phyloP scores from a whole-genome alignment of 768 basidiomycete species.

The Boletus coccyginus region DNA sequence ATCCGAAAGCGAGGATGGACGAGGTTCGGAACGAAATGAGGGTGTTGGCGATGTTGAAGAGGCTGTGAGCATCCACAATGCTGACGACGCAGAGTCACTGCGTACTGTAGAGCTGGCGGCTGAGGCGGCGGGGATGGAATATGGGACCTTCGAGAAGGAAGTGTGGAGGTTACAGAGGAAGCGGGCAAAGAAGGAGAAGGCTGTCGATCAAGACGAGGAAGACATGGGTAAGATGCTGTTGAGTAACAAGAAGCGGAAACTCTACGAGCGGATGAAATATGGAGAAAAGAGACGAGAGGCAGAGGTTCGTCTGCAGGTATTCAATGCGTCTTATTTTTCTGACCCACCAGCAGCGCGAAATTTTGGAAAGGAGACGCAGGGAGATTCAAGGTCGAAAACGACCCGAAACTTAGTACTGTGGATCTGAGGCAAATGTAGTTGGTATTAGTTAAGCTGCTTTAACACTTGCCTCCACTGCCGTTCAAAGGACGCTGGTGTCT shows the following conservation, averaged over 20 bases:
- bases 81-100: constrained; percentile 62
- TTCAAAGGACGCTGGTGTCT: neutral
- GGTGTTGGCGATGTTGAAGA: constrained; percentile 26
- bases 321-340: constrained; percentile 2
- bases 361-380: constrained; percentile 57
- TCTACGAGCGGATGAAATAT: constrained; percentile 93
- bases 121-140: constrained; percentile 83
- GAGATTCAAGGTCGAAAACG: constrained; percentile 44
- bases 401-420: neutral
- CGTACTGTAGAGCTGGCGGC: constrained; percentile 90
- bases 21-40: constrained; percentile 16
- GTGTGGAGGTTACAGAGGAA: constrained; percentile 58
- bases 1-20: constrained; percentile 28
- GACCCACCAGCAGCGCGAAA: constrained; percentile 47
- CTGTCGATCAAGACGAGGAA: constrained; percentile 49
- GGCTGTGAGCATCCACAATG: constrained; percentile 31
- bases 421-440: neutral
- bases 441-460: constrained; percentile 13
- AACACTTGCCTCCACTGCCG: neutral
- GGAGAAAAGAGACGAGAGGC: constrained; percentile 70
- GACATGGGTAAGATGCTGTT: constrained; percentile 98
- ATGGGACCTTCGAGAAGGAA: constrained; percentile 72
- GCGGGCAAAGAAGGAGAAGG: constrained; percentile 30
- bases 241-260: constrained; percentile 91
- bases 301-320: constrained; percentile 58